Conservation (phyloP, 352 stramenopile genomes). For the Phytophthora citrophthora region DNA sequence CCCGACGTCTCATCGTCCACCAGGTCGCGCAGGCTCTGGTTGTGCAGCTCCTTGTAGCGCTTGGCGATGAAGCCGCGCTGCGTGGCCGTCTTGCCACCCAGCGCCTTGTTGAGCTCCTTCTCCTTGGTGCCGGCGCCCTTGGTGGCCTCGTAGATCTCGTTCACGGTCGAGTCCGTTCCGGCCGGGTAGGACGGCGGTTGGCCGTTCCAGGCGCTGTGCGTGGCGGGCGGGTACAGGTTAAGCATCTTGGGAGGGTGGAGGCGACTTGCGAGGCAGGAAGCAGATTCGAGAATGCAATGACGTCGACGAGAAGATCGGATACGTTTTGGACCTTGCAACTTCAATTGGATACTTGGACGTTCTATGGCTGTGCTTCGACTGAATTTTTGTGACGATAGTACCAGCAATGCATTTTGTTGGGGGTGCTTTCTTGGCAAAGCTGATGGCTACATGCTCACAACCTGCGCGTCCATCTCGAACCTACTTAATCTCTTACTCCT, state of each 20-base stretch:
- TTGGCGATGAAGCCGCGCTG: slow-evolving; percentile 69
- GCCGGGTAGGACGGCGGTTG: slow-evolving; percentile 43
- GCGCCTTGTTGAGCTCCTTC: slow-evolving; percentile 56
- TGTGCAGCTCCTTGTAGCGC: slow-evolving; percentile 79
- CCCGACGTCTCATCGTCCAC: slow-evolving; percentile 67
- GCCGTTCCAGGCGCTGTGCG: slow-evolving; percentile 73
- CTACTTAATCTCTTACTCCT: no score
- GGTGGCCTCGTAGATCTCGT: slow-evolving; percentile 74
- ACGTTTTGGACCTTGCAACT: neutral
- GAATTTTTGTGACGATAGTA: slow-evolving; percentile 1
- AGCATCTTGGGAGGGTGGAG: slow-evolving; percentile 46
- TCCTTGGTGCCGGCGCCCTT: slow-evolving; percentile 76
- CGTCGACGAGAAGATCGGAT: no score
- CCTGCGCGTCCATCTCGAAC: no score
- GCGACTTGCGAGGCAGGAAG: slow-evolving; percentile 23
- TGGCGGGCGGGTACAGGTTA: slow-evolving; percentile 80
- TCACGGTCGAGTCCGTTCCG: slow-evolving; percentile 57
- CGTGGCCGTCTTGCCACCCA: slow-evolving; percentile 68
- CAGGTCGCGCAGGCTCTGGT: slow-evolving; percentile 60
- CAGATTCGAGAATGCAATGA: slow-evolving; percentile 25
- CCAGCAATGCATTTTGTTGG: no score
- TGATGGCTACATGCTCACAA: no score
- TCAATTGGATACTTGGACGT: slow-evolving; percentile 14
- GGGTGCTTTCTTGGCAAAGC: no score
- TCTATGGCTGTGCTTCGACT: slow-evolving; percentile 1